Evolutionary conservation across 805 yeast genomes (phyloP).

Genomic region (Naumovozyma castellii): DNA sequence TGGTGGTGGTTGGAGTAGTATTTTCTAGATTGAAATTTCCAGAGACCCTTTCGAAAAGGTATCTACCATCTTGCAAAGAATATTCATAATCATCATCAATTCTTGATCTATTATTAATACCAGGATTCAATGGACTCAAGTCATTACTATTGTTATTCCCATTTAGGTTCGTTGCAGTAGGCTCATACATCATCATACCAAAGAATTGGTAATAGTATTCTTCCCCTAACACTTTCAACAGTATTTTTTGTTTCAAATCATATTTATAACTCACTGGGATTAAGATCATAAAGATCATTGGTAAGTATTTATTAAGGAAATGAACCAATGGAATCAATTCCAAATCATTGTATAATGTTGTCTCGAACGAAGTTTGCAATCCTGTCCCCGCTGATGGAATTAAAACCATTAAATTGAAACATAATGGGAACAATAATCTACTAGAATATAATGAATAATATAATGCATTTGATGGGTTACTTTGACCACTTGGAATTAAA

Average conservation of each 20-base stretch:
- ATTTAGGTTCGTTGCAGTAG: conserved; percentile 6
- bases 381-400: conserved; percentile 12
- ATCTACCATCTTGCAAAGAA: conserved; percentile 29
- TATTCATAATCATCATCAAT: conserved; percentile 36
- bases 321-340: conserved; percentile 23
- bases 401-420: conserved; percentile 27
- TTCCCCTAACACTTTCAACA: conserved; percentile 24
- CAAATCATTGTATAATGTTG: conserved; percentile 21
- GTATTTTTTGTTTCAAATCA: conserved; percentile 23
- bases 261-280: conserved; percentile 21
- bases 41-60: conserved; percentile 26
- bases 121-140: conserved; percentile 1
- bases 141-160: background rate
- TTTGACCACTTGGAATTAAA: conserved; percentile 25
- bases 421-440: conserved; percentile 27
- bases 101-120: conserved; percentile 11
- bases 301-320: conserved; percentile 21
- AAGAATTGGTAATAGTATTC: conserved; percentile 29
- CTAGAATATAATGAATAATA: conserved; percentile 28
- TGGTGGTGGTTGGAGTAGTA: conserved; percentile 1
- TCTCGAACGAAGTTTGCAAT: conserved; percentile 18
- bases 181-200: conserved; percentile 26
- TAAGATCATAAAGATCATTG: conserved; percentile 19
- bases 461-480: conserved; percentile 27
- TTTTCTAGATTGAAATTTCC: conserved; percentile 11